Evolutionary conservation across 768 basidiomycete species (phyloP).

Genomic region (Lentinula boryana): DNA sequence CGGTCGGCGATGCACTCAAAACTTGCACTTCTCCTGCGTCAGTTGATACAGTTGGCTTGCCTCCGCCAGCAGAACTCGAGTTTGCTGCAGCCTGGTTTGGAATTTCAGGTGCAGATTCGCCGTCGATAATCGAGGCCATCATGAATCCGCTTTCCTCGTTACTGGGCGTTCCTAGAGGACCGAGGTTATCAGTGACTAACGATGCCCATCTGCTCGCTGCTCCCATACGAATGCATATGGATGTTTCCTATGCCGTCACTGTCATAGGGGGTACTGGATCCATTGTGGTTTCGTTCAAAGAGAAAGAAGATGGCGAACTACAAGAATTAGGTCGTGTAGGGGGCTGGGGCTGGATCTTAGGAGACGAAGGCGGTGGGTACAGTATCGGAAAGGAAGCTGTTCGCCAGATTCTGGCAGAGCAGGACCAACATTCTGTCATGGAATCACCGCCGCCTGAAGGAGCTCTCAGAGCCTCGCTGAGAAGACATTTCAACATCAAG

Average conservation of each 20-base stretch:
- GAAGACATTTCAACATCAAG: constrained; percentile 49
- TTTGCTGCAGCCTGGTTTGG: constrained; percentile 81
- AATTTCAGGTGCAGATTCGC: constrained; percentile 76
- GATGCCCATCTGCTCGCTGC: constrained; percentile 84
- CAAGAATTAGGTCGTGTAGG: constrained; percentile 65
- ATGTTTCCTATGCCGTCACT: constrained; percentile 58
- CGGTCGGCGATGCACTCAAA: constrained; percentile 51
- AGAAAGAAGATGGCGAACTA: constrained; percentile 30
- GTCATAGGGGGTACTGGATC: constrained; percentile 82
- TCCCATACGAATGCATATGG: constrained; percentile 57
- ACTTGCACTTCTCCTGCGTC: constrained; percentile 32
- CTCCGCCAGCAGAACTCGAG: constrained; percentile 20
- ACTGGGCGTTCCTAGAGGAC: constrained; percentile 50
- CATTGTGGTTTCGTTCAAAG: constrained; percentile 62
- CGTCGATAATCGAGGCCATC: constrained; percentile 52
- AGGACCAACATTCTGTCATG: constrained; percentile 43
- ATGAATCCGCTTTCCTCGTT: constrained; percentile 49
- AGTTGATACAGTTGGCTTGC: constrained; percentile 28
- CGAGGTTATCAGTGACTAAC: constrained; percentile 61
- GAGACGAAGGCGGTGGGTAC: constrained; percentile 81
- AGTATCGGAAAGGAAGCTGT: constrained; percentile 73
- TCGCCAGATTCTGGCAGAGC: constrained; percentile 56
- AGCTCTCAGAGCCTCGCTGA: constrained; percentile 39
- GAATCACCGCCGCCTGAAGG: constrained; percentile 23
- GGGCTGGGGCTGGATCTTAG: constrained; percentile 82